Evolutionary conservation across 1,284 basidiomycete genomes (phyloP).

Genomic region (Rhodotorula mucilaginosa): DNA sequence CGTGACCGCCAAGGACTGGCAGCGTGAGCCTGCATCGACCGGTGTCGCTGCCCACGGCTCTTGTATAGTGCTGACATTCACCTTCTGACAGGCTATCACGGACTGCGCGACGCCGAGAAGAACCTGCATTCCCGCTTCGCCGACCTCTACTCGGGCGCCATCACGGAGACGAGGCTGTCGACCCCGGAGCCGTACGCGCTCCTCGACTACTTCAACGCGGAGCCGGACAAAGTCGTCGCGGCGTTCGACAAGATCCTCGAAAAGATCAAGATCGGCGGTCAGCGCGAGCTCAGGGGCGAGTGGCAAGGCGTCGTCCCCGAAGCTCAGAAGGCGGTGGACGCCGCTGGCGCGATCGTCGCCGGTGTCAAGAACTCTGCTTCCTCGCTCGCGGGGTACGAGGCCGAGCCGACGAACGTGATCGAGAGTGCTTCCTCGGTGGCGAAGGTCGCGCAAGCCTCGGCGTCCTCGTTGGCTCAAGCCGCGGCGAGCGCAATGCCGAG

Average conservation of each 20-base stretch:
- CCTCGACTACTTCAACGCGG: slow-evolving; percentile 27
- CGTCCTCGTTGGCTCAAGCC: slow-evolving; percentile 15
- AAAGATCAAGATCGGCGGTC: slow-evolving; percentile 35
- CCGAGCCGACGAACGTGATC: slow-evolving; percentile 32
- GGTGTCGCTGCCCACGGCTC: no score
- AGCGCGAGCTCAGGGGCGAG: slow-evolving; percentile 39
- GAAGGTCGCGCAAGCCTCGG: slow-evolving; percentile 26
- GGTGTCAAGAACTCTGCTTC: slow-evolving; percentile 32
- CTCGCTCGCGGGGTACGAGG: slow-evolving; percentile 31
- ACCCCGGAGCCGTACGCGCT: slow-evolving; percentile 22
- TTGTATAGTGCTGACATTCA: no score
- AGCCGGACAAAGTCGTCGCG: slow-evolving; percentile 28
- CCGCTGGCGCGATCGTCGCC: slow-evolving; percentile 20
- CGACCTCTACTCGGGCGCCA: slow-evolving; percentile 31
- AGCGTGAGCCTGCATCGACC: slow-evolving; percentile 10
- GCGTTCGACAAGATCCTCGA: slow-evolving; percentile 27
- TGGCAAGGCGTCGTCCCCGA: slow-evolving; percentile 39
- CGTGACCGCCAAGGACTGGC: slow-evolving; percentile 41
- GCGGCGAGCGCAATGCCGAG: slow-evolving; percentile 17
- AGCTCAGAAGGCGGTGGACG: slow-evolving; percentile 38
- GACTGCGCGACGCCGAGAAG: slow-evolving; percentile 35
- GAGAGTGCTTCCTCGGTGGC: slow-evolving; percentile 33
- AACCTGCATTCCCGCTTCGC: slow-evolving; percentile 34
- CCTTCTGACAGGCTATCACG: slow-evolving; percentile 37
- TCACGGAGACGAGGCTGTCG: slow-evolving; percentile 32